These are phyloP conservation scores for Rickenella mellea DNA, from an alignment of 768 basidiomycete genomes.

Conservation along the genomic window DNA sequence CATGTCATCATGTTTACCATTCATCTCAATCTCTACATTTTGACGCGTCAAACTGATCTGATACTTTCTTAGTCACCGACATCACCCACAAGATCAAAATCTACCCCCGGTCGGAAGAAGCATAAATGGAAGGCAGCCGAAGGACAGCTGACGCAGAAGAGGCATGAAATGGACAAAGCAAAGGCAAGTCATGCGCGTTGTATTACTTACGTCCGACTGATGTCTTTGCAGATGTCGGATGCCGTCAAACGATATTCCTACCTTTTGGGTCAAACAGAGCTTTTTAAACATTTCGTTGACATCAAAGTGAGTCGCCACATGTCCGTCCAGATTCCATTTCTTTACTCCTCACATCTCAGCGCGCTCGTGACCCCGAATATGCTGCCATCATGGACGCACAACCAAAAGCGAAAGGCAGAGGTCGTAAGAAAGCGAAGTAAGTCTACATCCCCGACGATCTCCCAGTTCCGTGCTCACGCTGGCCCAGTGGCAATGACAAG, in stretches of 20 bases:
- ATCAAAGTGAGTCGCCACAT: conserved; percentile 57
- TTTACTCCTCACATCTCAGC: conserved; percentile 31
- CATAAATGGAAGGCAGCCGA: conserved; percentile 60
- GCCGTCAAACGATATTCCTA: conserved; percentile 96
- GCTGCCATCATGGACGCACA: conserved; percentile 83
- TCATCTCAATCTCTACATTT: conserved; percentile 13
- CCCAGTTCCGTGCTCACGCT: conserved; percentile 1
- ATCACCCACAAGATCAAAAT: conserved; percentile 21
- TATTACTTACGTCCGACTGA: conserved; percentile 9
- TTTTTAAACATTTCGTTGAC: conserved; percentile 97
- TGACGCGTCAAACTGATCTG: conserved; percentile 27
- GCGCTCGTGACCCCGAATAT: conserved; percentile 87
- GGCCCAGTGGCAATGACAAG: conserved; percentile 43
- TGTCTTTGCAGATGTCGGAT: conserved; percentile 59
- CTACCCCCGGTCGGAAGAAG: conserved; percentile 30
- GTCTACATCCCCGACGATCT: conserved; percentile 16
- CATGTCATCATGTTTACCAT: conserved; percentile 4
- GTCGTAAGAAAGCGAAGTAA: conserved; percentile 73
- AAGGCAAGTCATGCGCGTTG: conserved; percentile 40
- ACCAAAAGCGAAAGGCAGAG: conserved; percentile 75
- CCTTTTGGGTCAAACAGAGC: conserved; percentile 93
- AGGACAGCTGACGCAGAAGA: conserved; percentile 55
- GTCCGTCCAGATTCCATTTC: neutral
- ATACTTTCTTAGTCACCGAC: too few species aligned
- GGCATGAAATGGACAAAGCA: conserved; percentile 82